Conservation (phyloP, 1,139 yeast genomes). For the Pichia sp. region DNA sequence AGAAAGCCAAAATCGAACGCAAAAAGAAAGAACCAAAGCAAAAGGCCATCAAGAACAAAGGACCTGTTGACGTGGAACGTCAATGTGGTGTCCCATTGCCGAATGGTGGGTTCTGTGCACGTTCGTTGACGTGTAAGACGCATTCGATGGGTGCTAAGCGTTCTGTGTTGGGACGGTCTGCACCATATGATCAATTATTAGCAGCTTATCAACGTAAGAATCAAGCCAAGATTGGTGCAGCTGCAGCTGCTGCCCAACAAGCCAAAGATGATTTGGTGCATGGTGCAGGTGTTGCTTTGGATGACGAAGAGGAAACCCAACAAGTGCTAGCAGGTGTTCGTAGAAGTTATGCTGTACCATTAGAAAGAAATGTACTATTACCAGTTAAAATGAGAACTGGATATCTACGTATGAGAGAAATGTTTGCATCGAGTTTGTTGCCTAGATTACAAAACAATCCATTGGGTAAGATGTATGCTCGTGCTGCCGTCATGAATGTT, state of each 20-base stretch:
- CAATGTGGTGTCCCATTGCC: constrained; percentile 97
- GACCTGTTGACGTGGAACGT: constrained; percentile 88
- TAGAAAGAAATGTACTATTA: constrained; percentile 71
- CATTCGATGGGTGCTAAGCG: constrained; percentile 99
- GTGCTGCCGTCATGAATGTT: constrained; percentile 72
- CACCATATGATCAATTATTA: constrained; percentile 84
- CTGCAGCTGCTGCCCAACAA: constrained; percentile 64
- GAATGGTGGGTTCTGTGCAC: constrained; percentile 90
- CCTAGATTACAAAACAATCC: constrained; percentile 41
- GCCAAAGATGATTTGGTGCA: constrained; percentile 44
- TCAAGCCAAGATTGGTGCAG: constrained; percentile 86
- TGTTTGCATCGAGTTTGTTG: constrained; percentile 64
- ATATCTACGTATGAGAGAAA: constrained; percentile 79
- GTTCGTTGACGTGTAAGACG: constrained; percentile 94
- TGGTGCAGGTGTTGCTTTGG: constrained; percentile 39
- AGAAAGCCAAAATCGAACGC: constrained; percentile 36
- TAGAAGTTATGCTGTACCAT: constrained; percentile 74
- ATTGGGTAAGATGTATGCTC: constrained; percentile 71
- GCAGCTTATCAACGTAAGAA: constrained; percentile 91
- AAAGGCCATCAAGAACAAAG: constrained; percentile 53
- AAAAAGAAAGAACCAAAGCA: constrained; percentile 35
- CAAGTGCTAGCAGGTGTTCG: constrained; percentile 92
- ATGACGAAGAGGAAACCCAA: constrained; percentile 92
- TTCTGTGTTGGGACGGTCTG: constrained; percentile 90
- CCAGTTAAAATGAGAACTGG: constrained; percentile 71